These are phyloP conservation scores for Lactarius hatsudake DNA, from an alignment of 768 basidiomycete genomes.

Conservation along the genomic window DNA sequence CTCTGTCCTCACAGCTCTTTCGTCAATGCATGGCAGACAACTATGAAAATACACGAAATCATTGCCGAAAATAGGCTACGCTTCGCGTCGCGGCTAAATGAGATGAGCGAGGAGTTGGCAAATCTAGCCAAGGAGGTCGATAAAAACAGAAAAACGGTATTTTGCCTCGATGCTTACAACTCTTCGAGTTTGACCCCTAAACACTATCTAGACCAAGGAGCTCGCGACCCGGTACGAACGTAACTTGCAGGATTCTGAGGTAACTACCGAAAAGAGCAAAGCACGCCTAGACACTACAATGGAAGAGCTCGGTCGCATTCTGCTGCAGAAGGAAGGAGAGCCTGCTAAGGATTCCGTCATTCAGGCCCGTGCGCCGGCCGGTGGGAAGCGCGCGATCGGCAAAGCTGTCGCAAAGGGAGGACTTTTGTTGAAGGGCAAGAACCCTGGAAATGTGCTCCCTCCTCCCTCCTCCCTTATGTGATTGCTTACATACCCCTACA, in stretches of 20 bases:
- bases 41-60: constrained; percentile 84
- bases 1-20: constrained; percentile 36
- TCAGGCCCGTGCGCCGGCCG: constrained; percentile 56
- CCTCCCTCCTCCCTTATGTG: constrained; percentile 22
- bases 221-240: constrained; percentile 85
- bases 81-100: constrained; percentile 83
- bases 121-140: constrained; percentile 89
- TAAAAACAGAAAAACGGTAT: constrained; percentile 84
- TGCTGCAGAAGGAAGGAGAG: constrained; percentile 95
- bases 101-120: constrained; percentile 95
- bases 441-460: constrained; percentile 70
- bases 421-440: constrained; percentile 86
- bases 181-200: background rate
- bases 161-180: constrained; percentile 25
- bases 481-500: constrained; percentile 33
- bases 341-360: constrained; percentile 77
- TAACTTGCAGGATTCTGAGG: constrained; percentile 82
- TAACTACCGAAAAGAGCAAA: constrained; percentile 85
- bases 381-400: constrained; percentile 80
- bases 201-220: constrained; percentile 72
- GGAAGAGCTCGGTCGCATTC: constrained; percentile 89
- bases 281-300: constrained; percentile 81
- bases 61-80: constrained; percentile 87
- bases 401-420: constrained; percentile 93
- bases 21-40: constrained; percentile 84